Evolutionary conservation across 1,284 basidiomycete genomes (phyloP), one percentile per base, ranked within the genome.

Genomic region (Cryptococcus sp.): DNA sequence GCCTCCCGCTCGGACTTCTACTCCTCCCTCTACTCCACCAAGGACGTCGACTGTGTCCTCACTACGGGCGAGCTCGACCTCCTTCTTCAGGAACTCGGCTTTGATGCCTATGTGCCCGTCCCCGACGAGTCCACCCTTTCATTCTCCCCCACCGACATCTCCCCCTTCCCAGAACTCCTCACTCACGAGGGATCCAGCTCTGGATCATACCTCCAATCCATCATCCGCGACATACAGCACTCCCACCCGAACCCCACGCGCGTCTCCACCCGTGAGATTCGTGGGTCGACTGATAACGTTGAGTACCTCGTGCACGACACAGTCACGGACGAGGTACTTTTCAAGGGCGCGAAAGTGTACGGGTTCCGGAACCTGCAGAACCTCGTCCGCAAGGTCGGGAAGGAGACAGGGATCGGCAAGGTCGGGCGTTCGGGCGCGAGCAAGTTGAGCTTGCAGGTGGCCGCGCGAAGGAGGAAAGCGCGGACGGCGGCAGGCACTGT

Each of bases 291-390:
- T 50, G 86, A 88, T 70, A 86, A 85, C 70, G 82, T 84, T 54
- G 86, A 87, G 67, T 84, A 82, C 77, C 77, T 81, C 6, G 78
- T 86, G n/a, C 76, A 79, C 51, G 76, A 80, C 58, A 69, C 75
- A 53, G 66, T 68, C 45, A 77, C 77, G 4, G 84, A 83, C 43
- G 80, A 82, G 55, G 80, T 87, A 28, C 79, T 98, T 21, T 97
- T 98, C 81, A 87, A 87, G 64, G 95, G 91, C 3, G 91, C 94
- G 2, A 91, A 88, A 63, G 97, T 93, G 76, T 98, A 98, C 71
- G 96, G 96, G 2, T 98, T 98, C 80, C 84, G 92, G 52, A 99
- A 98, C 75, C 80, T 99, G 52, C 95, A 98, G 77, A 99, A 98
- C 72, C 84, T 98, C 48, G 95, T 99, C 46, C 82, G 94, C 55